Conservation (phyloP, 148 eudicot species). For the Vaccinium macrocarpon region DNA sequence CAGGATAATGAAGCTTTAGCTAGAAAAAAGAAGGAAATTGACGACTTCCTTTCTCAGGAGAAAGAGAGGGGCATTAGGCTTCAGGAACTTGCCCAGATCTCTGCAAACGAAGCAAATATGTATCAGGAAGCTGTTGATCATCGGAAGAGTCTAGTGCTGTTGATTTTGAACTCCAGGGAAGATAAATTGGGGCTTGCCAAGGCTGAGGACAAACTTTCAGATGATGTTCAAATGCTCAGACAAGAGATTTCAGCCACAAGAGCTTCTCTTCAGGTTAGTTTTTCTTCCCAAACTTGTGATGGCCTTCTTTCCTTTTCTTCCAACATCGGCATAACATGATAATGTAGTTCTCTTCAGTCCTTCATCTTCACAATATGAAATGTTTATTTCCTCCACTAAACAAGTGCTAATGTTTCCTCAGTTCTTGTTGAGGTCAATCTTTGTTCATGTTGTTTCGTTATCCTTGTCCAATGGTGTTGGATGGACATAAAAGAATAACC, state of each 20-base stretch:
- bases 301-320: background rate
- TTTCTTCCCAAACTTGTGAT: constrained; percentile 13
- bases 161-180: constrained; percentile 47
- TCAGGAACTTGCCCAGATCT: constrained; percentile 46
- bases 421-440: background rate
- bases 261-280: constrained; percentile 67
- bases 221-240: constrained; percentile 53
- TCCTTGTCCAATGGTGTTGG: background rate
- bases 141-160: constrained; percentile 45
- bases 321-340: background rate
- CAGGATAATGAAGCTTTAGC: constrained; percentile 44
- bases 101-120: constrained; percentile 46
- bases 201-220: constrained; percentile 53
- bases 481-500: background rate
- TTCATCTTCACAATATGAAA: background rate
- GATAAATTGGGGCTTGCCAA: constrained; percentile 53
- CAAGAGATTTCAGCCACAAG: constrained; percentile 60
- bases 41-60: constrained; percentile 40
- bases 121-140: constrained; percentile 47
- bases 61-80: constrained; percentile 42
- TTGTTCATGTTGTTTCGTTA: background rate
- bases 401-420: background rate
- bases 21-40: constrained; percentile 57
- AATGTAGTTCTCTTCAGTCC: background rate
- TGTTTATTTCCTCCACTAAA: background rate